Evolutionary conservation across 805 yeast species (phyloP).

Genomic region (Candida awuae): DNA sequence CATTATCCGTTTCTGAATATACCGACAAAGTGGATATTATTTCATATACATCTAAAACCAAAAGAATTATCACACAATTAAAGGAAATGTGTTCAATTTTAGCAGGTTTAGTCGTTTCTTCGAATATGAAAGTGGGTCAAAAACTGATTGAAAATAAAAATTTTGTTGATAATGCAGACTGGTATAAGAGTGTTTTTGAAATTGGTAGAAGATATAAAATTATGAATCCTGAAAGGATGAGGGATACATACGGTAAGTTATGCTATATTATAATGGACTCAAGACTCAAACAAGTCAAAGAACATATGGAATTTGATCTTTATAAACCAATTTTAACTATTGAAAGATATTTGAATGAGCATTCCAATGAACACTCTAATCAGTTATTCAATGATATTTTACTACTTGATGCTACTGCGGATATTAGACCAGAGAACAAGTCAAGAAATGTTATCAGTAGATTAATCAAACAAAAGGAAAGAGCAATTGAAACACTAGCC

Average conservation of each 20-base stretch:
- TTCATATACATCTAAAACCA: slow-evolving; percentile 58
- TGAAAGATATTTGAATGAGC: slow-evolving; percentile 16
- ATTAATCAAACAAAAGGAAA: slow-evolving; percentile 58
- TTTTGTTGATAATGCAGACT: slow-evolving; percentile 59
- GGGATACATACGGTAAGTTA: slow-evolving; percentile 70
- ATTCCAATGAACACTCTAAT: slow-evolving; percentile 27
- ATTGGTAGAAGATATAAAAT: slow-evolving; percentile 75
- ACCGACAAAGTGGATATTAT: slow-evolving; percentile 72
- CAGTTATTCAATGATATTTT: slow-evolving; percentile 49
- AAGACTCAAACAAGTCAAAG: slow-evolving; percentile 58
- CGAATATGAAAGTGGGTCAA: slow-evolving; percentile 64
- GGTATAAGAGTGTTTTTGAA: slow-evolving; percentile 67
- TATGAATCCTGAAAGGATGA: slow-evolving; percentile 77
- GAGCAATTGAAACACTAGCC: slow-evolving; percentile 56
- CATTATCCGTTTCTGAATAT: slow-evolving; percentile 69
- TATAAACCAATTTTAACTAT: slow-evolving; percentile 68
- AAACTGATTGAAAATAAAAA: slow-evolving; percentile 56
- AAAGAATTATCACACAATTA: slow-evolving; percentile 62
- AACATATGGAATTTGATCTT: slow-evolving; percentile 67
- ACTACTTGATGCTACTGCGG: slow-evolving; percentile 57
- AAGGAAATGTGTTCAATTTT: slow-evolving; percentile 71
- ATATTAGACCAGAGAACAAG: slow-evolving; percentile 53
- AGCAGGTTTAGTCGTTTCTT: slow-evolving; percentile 72
- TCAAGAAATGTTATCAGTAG: slow-evolving; percentile 45
- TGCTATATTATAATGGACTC: slow-evolving; percentile 86